Evolutionary conservation across 495 filamentous ascomycete genomes (phyloP), one percentile per base, ranked within the genome.

Genomic region (Aspergillus asperescens): DNA sequence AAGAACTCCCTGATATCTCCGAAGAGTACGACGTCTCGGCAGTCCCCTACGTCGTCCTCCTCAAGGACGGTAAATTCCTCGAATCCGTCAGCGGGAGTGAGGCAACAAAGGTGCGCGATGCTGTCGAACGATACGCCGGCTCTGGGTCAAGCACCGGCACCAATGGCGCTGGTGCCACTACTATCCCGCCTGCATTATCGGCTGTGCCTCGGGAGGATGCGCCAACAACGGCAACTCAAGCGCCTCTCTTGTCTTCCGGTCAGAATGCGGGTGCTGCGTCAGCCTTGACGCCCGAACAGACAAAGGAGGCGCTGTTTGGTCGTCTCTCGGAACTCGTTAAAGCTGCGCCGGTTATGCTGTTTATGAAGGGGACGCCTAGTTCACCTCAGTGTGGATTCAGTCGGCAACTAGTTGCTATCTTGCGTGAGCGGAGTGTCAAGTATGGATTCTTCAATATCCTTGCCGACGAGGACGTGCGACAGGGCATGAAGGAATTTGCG

Each of bases 401-500:
- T 56, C 78, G 91, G 47, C 89, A 96, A 71, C 65, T 95, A 31
- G 94, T 97, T 13, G 81, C 75, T 2, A 76, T 97, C 29, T 72
- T 97, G 50, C 82, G 93, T 50, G 90, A 96, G 74, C 81, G 85
- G 52, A 84, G 85, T 44, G 86, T 99, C 31, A 87, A 92, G 64
- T 99, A 97, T 69, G 94, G 93, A 6, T 97, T 97, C 78, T 99
- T 99, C 73, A 97, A 99, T 63, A 97, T 95, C 56, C 71, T 99
- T 48, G 93, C 93, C 56, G 93, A 99, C 68, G 93, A 99, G 61
- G 93, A 96, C 58, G 94, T 99, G 15, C 78, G 93, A 31, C 91
- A 97, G 72, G 93, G 93, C 5, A 69, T 99, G 61, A 99, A 97
- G 78, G 83, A 86, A 65, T 96, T 86, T 68, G 88, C 90, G 9